A percentile compares a stretch with the other conserved stretches of the same genome.
These are phyloP conservation scores for Leptographium galeiforme DNA, from an alignment of 2,329 filamentous ascomycete genomes.

Conservation along the genomic window DNA sequence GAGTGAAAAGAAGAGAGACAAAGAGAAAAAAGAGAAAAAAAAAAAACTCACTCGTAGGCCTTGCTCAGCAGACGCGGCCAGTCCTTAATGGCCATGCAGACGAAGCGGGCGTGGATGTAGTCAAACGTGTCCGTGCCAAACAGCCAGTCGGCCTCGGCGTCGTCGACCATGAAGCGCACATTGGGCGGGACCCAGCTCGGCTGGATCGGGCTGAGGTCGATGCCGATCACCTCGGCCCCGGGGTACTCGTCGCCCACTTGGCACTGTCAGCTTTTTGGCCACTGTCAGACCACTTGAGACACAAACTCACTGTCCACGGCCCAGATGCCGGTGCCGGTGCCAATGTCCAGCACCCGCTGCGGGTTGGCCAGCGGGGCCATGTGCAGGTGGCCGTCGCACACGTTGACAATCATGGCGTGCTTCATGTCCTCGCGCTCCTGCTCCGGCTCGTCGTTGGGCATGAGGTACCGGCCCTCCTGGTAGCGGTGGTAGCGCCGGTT, in stretches of 20 bases:
- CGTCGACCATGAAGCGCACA: constrained; percentile 11
- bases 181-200: constrained; percentile 29
- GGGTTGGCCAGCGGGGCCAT: constrained; percentile 27
- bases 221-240: constrained; percentile 29
- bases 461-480: constrained; percentile 14
- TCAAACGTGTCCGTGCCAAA: constrained; percentile 38
- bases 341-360: constrained; percentile 15
- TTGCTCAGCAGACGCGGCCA: constrained; percentile 22
- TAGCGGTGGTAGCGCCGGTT: constrained; percentile 16
- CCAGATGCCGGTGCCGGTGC: constrained; percentile 17
- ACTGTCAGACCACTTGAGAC: too few species aligned
- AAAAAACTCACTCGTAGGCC: constrained; percentile 1
- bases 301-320: constrained; percentile 12
- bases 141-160: constrained; percentile 36
- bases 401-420: constrained; percentile 35
- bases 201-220: constrained; percentile 31
- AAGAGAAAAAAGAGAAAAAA: too few species aligned
- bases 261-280: not conserved
- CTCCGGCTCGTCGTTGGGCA: constrained; percentile 28
- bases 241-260: constrained; percentile 7
- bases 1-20: not conserved
- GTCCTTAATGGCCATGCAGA: constrained; percentile 38
- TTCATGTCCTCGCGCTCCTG: constrained; percentile 33
- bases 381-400: constrained; percentile 34
- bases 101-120: constrained; percentile 45